Evolutionary conservation across 2,329 filamentous ascomycete genomes (phyloP), one percentile per base, ranked within the genome.

Genomic region (Cladophialophora yegresii): DNA sequence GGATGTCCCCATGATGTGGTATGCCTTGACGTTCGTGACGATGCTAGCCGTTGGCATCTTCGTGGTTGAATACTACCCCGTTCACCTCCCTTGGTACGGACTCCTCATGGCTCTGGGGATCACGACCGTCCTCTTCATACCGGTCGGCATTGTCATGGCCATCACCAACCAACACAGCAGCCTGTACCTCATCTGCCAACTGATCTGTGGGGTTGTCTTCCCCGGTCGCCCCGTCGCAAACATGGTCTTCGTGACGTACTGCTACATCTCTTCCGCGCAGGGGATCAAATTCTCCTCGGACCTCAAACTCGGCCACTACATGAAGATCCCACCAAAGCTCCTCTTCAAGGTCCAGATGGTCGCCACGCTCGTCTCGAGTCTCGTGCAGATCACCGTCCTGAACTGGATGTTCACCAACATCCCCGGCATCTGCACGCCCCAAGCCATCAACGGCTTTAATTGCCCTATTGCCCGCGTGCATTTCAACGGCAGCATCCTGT

Each of bases 191-290:
- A 90, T 95, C 71, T 93, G 91, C 75, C 91, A 95, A 76, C 84
- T 96, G 63, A 88, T 95, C 68, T 93, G 90, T 68, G 92, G 92
- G 60, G 87, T 85, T 57, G 82, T 92, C 16, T 96, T 96, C 74
- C 91, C 91, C 0, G 92, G 92, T 30, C 88, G 89, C 0, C 92
- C 92, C 0, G 90, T 96, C 10, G 92, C 91, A 57, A 95, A 96
- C 76, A 96, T 96, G 92, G 90, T 96, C 40, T 96, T 96, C 72
- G 91, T 93, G 54, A 95, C 91, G 0, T 96, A 95, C 74, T 91
- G 91, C 67, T 96, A 95, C 77, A 95, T 95, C 73, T 92, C 90
- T 4, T 93, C 90, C 0, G 90, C 91, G 0, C 92, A 96, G 78
- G 92, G 92, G 30, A 89, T 96, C 75, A 95, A 96, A 74, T 96